Base-by-base conservation (phyloP, 2,329 filamentous ascomycete genomes). In the Pyrenophora tritici-repentis region DNA sequence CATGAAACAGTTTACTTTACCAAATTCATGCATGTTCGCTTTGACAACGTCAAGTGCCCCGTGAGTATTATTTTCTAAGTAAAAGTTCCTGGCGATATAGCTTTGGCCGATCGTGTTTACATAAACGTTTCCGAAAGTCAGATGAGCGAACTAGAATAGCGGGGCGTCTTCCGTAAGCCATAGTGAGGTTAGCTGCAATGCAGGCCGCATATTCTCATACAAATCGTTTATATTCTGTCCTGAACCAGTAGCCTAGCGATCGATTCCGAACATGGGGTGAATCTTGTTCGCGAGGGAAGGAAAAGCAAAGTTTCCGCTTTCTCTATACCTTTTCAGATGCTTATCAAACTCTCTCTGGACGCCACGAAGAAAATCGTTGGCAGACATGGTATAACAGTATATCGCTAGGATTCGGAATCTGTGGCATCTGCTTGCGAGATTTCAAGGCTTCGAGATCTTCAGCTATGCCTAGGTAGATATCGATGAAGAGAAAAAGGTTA, bases 221-320 rank as follows among this genome's bases (percentile, higher is more conserved):
- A n/a, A n/a, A n/a, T n/a, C n/a, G n/a, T n/a, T n/a, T n/a, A n/a
- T 50, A 38, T 55, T 24, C 32, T 66, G 62, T 3, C 40, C 59
- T 26, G 45, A 51, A 6, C 62, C 51, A 2, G 37, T 49, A 3
- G 36, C 47, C 62, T 63, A 66, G 8, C 63, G 60, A 5, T 62
- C 46, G 10, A 41, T 10, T 1, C 29, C 17, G 36, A 66, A 61
- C 22, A 63, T 53, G 1, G 59, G 58, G 7, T 56, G 52, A 3
- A 67, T 48, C 0, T 42, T 24, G 26, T 65, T 64, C 2, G 16
- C 26, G 12, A 67, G 38, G 7, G 40, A 46, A 1, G 47, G 40
- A 9, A 9, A 10, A 6, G 12, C 31, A 6, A 33, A 29, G 10
- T 17, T 7, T n/a, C 10, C 37, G 5, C 5, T 14, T 20, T 18